Conservation (phyloP, 2,329 filamentous ascomycete species). For the Apiospora marii region DNA sequence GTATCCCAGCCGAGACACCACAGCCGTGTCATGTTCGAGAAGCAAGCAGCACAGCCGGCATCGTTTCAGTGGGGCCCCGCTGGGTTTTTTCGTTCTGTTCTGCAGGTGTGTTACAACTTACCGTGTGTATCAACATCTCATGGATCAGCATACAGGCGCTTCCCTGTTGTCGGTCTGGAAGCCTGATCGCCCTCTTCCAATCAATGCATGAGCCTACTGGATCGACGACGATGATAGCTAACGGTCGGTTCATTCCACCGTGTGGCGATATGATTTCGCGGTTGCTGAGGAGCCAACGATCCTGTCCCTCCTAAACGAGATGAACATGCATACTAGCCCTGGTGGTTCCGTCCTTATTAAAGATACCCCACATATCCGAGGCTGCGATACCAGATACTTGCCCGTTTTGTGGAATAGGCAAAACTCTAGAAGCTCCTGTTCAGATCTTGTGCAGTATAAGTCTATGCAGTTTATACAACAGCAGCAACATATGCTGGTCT, state of each 20-base stretch:
- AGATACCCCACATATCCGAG: neutral
- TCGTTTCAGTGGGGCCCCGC: neutral
- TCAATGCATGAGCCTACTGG: neutral
- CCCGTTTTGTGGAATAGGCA: neutral
- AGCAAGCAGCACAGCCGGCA: neutral
- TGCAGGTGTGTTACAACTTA: neutral
- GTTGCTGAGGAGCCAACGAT: neutral
- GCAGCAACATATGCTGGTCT: neutral
- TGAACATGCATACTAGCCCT: neutral
- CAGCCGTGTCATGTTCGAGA: slow-evolving; percentile 8
- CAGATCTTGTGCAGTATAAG: neutral
- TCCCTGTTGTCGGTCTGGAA: slow-evolving; percentile 3
- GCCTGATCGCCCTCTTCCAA: neutral
- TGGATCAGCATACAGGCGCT: neutral
- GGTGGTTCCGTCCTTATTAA: neutral
- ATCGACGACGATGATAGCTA: neutral
- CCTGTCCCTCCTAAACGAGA: neutral
- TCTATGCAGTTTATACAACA: neutral
- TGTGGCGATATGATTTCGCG: neutral
- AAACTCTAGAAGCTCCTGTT: neutral
- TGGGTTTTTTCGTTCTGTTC: neutral
- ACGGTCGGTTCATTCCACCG: neutral
- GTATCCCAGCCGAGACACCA: slow-evolving; percentile 15
- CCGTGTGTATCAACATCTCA: neutral
- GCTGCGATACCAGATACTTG: neutral